Base-by-base conservation (phyloP, 106 monocot species). In the Allium cepa region DNA sequence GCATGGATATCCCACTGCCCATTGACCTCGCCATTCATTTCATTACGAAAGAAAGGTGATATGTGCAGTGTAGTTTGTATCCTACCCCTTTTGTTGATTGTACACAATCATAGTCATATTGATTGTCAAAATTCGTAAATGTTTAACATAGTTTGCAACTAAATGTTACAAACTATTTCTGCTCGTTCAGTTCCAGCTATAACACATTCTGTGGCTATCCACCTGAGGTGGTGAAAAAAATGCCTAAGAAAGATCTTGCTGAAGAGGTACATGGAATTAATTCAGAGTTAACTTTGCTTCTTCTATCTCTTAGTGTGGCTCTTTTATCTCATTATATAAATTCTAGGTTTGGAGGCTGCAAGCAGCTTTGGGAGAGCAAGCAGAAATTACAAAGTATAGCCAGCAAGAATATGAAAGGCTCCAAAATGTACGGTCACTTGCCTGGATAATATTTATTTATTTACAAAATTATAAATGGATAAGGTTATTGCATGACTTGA, bases 151-250 rank as follows among this genome's bases (percentile, higher is more conserved):
- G 36, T 36, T 49, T 4, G 5, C 17, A 0, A 10, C 49, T 65
- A 17, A 17, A 49, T 49, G 47, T 17, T 65, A 47, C 50, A 45
- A 47, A 49, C 28, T 53, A 9, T 68, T 57, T 65, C 13, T 66
- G 26, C 0, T 12, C 7, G 62, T 17, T 69, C 27, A 69, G 53
- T 4, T 71, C 17, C 66, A 92, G 96, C 67, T 97, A 97, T 63
- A 92, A 89, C 70, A 97, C 96, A 36, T 97, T 97, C 67, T 84
- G 84, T 80, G 91, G 91, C 50, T 92, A 97, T 75, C 92, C 96
- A 57, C 96, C 96, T 72, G 91, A 92, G 63, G 77, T 97, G 14
- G 92, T 97, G 72, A 97, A 92, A 79, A 97, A 97, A 84, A 97
- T 92, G 96, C 86, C 96, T 27, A 97, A 89, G 66, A 92, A 88